Evolutionary conservation across 305 asterid genomes (phyloP), one percentile per base, ranked within the genome.

Genomic region (Fraxinus platypoda): DNA sequence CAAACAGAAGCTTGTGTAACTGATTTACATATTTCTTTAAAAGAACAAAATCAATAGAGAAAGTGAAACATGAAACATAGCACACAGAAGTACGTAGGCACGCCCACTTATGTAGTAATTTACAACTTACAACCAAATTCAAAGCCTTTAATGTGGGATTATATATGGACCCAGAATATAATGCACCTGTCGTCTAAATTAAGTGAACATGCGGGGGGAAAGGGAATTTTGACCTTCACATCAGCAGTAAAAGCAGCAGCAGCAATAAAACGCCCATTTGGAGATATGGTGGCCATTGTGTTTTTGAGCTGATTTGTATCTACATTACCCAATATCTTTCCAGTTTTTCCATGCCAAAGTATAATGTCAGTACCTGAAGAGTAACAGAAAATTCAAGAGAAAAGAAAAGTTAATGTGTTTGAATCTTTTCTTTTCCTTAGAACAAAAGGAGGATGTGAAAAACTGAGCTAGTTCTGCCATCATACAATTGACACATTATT

Each of bases 211-310:
- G 41, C 41, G 2, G 28, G 3, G n/a, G 19, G 9, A 23, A 3
- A 66, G 75, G 70, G 75, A 83, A 81, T 37, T 33, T 6, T 78
- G 81, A 97, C 99, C 98, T 97, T 97, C 81, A 97, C 99, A 85
- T 97, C 99, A 85, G 98, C 98, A 77, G 99, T 95, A 84, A 97
- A 97, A 83, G 99, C 99, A 87, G 99, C 99, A 17, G 98, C 99
- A 38, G 99, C 98, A 84, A 97, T 90, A 83, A 97, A 97, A 81
- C 99, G 97, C 9, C 98, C 99, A 90, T 97, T 90, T 81, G 98
- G 97, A 88, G 99, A 95, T 81, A 95, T 71, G n/a, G 97, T 88
- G 84, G 99, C 99, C 98, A 95, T 97, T 82, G 91, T 94, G 74
- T 97, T 95, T 88, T 94, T 97, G 13, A 97, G 94, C 89, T 97